Evolutionary conservation across 2,329 filamentous ascomycete species (phyloP).

Genomic region (Aureobasidium vineae): DNA sequence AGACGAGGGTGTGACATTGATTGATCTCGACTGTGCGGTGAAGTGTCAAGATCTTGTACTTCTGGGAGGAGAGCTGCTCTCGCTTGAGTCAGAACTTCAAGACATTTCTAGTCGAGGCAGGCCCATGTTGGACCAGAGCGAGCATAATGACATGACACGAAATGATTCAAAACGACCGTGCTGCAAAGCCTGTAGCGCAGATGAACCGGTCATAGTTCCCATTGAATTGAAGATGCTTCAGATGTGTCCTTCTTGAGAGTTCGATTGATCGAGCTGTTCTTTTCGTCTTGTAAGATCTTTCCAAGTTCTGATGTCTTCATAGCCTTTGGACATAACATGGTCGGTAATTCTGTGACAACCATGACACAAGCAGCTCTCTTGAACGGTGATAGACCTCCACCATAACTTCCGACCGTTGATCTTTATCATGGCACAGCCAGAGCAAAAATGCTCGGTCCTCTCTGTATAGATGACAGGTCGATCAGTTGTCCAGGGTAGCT

Average conservation of each 20-base stretch:
- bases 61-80: conserved; percentile 27
- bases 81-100: conserved; percentile 19
- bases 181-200: not conserved
- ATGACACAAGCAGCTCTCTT: not conserved
- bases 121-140: not conserved
- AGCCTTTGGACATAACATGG: not conserved
- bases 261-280: not conserved
- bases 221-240: not conserved
- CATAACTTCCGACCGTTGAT: not conserved
- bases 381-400: not conserved
- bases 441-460: not conserved
- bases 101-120: conserved; percentile 26
- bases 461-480: not conserved
- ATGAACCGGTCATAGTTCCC: not conserved
- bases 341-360: not conserved
- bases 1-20: conserved; percentile 32
- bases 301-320: not conserved
- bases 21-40: conserved; percentile 39
- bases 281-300: not conserved
- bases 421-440: not conserved
- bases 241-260: not conserved
- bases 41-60: conserved; percentile 29
- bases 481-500: not conserved
- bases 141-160: not conserved
- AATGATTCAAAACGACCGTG: not conserved